Evolutionary conservation across 441 rosid genomes (phyloP).

Genomic region (Erodium trifolium): DNA sequence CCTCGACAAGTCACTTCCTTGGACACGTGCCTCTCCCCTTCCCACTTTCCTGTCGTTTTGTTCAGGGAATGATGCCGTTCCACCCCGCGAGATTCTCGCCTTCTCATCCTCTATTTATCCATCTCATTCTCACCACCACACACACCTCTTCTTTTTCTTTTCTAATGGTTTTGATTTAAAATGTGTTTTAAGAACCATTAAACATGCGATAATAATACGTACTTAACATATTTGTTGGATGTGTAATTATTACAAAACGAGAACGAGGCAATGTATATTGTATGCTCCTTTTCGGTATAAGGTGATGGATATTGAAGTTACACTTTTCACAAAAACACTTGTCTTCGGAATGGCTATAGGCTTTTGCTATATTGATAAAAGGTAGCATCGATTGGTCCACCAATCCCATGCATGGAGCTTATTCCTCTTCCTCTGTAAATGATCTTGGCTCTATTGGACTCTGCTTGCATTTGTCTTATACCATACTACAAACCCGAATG

Average conservation of each 20-base stretch:
- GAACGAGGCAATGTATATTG: no score
- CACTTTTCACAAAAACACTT: not conserved
- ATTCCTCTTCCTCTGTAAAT: not conserved
- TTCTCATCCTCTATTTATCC: conserved; percentile 12
- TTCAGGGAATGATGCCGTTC: conserved; percentile 20
- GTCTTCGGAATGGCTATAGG: conserved; percentile 8
- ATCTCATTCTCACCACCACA: no score
- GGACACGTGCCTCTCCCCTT: no score
- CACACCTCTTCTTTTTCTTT: no score
- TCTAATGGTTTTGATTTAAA: no score
- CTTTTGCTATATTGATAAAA: conserved; percentile 19
- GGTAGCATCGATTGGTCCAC: not conserved
- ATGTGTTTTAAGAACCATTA: no score
- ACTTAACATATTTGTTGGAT: no score
- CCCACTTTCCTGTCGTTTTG: conserved; percentile 11
- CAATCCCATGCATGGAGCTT: not conserved
- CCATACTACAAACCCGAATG: not conserved
- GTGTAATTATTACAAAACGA: no score
- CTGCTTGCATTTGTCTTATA: not conserved
- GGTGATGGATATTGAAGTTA: no score
- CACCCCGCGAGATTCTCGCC: conserved; percentile 80
- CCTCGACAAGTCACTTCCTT: no score
- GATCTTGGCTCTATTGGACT: not conserved
- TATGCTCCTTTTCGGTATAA: no score
- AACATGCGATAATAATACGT: no score